Base-by-base conservation (phyloP, 768 basidiomycete genomes). In the Hypsizygus marmoreus region DNA sequence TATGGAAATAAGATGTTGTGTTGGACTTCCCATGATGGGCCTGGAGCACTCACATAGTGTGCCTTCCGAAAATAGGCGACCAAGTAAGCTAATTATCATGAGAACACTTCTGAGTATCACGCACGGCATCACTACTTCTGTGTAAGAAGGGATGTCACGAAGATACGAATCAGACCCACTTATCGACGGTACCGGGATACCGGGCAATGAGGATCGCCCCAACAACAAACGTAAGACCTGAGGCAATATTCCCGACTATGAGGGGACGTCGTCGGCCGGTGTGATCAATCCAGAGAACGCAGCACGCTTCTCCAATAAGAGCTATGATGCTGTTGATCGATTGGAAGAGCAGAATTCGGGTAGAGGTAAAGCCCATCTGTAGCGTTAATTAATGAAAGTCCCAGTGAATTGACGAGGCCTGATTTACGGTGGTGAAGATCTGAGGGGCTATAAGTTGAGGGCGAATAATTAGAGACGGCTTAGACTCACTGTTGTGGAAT, bases 241-340 rank as follows among this genome's bases (percentile, higher is more conserved):
- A 73, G 5, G 53, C 65, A 8, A 70, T 37, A 50, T 76, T 76
- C 0, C 72, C 74, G 20, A 72, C 48, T 33, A 76, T 71, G 47
- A 76, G 54, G 2, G 74, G 74, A 41, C 52, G 42, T 32, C 73
- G 55, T 19, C 74, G 58, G 6, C 73, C 73, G 1, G 66, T 69
- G 14, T 60, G 60, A 45, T 77, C 75, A 14, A 75, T 60, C 68
- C 71, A 76, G 6, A 74, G 45, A 20, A 76, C 70, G 45, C 76
- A 75, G 45, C 67, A 70, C 2, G 70, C 70, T 51, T 81, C 76
- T 4, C 76, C 79, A 32, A 77, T 71, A 24, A 81, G 65, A 2
- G 76, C 77, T 44, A 81, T 77, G 34, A 79, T 60, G 20, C 73
- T 75, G 61, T 79, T 81, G 53, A 78, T 75, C 3, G 73, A 75